These are phyloP conservation scores for Trichosporon inkin DNA, from an alignment of 1,284 basidiomycete species.

Conservation along the genomic window DNA sequence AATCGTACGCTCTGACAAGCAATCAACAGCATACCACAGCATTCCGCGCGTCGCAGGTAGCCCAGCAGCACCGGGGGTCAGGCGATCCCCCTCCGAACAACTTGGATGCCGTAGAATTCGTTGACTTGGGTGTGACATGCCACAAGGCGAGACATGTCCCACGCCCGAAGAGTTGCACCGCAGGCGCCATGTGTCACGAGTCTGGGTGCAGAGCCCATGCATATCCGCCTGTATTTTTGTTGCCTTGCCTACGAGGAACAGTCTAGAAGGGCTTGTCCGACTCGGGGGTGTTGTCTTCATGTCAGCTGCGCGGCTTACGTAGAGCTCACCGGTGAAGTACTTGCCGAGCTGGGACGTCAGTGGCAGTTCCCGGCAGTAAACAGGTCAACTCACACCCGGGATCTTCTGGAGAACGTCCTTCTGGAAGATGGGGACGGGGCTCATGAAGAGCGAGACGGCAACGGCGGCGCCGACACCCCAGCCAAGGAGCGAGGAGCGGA, in stretches of 20 bases:
- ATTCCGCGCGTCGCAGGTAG: too few species aligned
- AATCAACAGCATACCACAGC: too few species aligned
- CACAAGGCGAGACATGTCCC: neutral
- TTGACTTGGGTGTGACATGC: too few species aligned
- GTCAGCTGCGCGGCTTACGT: neutral
- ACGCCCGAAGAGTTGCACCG: neutral
- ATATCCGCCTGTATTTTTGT: slow-evolving; percentile 5
- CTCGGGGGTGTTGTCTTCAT: slow-evolving; percentile 46
- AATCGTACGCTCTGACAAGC: too few species aligned
- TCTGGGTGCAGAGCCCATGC: slow-evolving; percentile 6
- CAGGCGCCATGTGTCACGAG: neutral
- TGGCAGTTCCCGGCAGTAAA: neutral
- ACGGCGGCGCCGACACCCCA: slow-evolving; percentile 47
- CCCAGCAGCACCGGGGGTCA: too few species aligned
- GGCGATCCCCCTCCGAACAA: too few species aligned
- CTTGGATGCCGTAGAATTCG: too few species aligned
- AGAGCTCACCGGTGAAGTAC: slow-evolving; percentile 34
- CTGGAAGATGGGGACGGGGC: slow-evolving; percentile 47
- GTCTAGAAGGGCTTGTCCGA: slow-evolving; percentile 50
- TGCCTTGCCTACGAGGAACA: slow-evolving; percentile 5
- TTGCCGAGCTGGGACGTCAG: slow-evolving; percentile 23
- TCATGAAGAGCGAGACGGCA: slow-evolving; percentile 46
- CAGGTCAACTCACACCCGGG: slow-evolving; percentile 37
- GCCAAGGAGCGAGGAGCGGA: slow-evolving; percentile 30
- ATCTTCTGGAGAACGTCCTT: slow-evolving; percentile 48